A percentile compares a stretch with the other conserved stretches of the same genome.
phyloP scores from a whole-genome alignment of 495 filamentous ascomycete genomes.

The Friedmanniomyces simplex region DNA sequence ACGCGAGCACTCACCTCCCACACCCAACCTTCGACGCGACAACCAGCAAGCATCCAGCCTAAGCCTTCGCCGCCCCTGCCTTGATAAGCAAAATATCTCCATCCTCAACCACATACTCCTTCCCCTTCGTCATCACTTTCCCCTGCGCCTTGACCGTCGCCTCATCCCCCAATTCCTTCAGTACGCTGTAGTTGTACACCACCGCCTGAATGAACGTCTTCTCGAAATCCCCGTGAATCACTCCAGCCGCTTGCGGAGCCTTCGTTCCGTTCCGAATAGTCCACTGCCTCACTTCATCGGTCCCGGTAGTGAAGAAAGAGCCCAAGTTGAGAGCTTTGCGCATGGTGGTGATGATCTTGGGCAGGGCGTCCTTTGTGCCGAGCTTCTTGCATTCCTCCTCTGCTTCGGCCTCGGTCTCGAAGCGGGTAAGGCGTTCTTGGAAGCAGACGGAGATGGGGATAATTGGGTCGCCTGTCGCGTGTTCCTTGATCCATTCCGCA shows the following conservation, averaged over 20 bases:
- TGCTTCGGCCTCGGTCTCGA: constrained; percentile 67
- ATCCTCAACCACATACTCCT: constrained; percentile 84
- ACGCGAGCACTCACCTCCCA: background rate
- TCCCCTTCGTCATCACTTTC: constrained; percentile 97
- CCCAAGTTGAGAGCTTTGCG: constrained; percentile 77
- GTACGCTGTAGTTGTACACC: constrained; percentile 70
- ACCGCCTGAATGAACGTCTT: constrained; percentile 99
- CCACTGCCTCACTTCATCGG: constrained; percentile 98
- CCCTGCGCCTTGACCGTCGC: constrained; percentile 79
- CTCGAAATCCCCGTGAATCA: constrained; percentile 98
- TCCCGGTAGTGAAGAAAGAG: constrained; percentile 94
- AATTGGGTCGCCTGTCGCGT: constrained; percentile 78
- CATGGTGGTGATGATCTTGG: constrained; percentile 93
- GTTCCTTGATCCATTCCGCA: constrained; percentile 82
- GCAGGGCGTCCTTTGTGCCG: constrained; percentile 75
- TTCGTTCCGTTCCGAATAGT: constrained; percentile 94
- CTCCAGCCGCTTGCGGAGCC: constrained; percentile 91
- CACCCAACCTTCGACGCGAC: background rate
- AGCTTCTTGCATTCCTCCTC: constrained; percentile 82
- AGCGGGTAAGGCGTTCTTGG: constrained; percentile 78
- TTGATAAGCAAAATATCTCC: constrained; percentile 81
- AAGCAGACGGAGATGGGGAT: constrained; percentile 87
- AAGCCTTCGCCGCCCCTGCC: constrained; percentile 85
- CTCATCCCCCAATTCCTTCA: constrained; percentile 85
- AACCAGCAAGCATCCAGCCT: background rate